A percentile compares a stretch with the other conserved stretches of the same genome.
Conservation (phyloP, 1,284 basidiomycete genomes). For the Ceratorhiza oryzae-sativae region DNA sequence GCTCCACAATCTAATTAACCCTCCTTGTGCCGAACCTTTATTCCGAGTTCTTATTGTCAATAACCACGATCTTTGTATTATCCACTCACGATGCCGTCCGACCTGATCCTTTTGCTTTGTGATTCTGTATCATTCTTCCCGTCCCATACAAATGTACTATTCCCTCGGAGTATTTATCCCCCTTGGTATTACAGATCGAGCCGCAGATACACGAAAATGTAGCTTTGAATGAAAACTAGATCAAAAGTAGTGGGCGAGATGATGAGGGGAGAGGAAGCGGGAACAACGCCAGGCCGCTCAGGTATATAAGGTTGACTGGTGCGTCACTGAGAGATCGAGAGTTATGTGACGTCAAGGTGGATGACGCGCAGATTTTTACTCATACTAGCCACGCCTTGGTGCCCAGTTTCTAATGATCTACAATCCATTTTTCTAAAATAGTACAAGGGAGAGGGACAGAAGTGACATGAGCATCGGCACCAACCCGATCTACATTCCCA, state of each 20-base stretch:
- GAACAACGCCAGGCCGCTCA: neutral
- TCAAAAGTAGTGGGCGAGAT: neutral
- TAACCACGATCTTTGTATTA: slow-evolving; percentile 5
- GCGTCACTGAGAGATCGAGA: slow-evolving; percentile 7
- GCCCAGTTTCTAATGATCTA: neutral
- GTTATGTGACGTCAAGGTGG: slow-evolving; percentile 31
- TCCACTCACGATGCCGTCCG: neutral
- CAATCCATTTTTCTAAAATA: neutral
- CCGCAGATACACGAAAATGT: slow-evolving; percentile 29
- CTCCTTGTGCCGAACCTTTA: neutral
- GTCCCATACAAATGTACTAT: slow-evolving; percentile 25
- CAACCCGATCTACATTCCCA: slow-evolving; percentile 20
- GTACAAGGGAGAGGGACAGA: neutral
- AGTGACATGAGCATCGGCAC: neutral
- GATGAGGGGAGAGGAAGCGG: neutral
- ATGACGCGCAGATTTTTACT: slow-evolving; percentile 24
- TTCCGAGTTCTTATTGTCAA: neutral
- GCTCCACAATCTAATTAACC: slow-evolving; percentile 39
- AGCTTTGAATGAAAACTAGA: neutral
- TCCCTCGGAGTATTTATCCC: slow-evolving; percentile 24
- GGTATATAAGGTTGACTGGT: slow-evolving; percentile 21
- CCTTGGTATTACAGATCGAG: neutral
- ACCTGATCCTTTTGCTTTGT: neutral
- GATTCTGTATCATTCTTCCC: slow-evolving; percentile 1
- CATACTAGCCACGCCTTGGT: slow-evolving; percentile 3